A percentile compares a stretch with the other conserved stretches of the same genome.
Evolutionary conservation across 495 filamentous ascomycete species (phyloP).

Genomic region (Podospora australis): DNA sequence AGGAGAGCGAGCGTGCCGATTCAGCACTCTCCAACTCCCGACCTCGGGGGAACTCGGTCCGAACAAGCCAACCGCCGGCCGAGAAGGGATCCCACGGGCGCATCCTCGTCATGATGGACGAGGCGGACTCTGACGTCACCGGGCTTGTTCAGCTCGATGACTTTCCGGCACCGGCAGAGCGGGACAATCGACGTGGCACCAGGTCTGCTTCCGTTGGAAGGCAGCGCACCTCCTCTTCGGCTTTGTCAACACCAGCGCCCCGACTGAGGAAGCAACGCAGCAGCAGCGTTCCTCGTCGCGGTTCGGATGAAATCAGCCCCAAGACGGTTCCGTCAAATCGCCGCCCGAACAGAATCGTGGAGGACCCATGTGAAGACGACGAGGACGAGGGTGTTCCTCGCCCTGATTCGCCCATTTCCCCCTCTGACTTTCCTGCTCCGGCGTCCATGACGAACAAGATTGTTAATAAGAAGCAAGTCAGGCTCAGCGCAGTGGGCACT

Average conservation of each 20-base stretch:
- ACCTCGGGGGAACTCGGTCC: constrained; percentile 10
- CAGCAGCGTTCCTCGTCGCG: not conserved
- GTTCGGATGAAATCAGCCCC: constrained; percentile 11
- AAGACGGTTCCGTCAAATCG: constrained; percentile 1
- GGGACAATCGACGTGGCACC: constrained; percentile 8
- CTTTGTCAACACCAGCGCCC: not conserved
- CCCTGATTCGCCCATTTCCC: constrained; percentile 34
- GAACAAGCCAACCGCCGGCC: constrained; percentile 6
- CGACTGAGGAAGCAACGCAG: constrained; percentile 8
- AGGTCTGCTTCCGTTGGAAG: constrained; percentile 12
- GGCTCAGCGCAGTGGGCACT: constrained; percentile 41
- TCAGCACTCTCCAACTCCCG: constrained; percentile 14
- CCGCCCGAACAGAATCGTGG: constrained; percentile 16
- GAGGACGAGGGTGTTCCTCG: constrained; percentile 23
- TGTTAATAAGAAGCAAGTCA: constrained; percentile 35
- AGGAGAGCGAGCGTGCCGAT: constrained; percentile 27
- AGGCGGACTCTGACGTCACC: constrained; percentile 3
- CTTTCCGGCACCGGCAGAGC: constrained; percentile 19
- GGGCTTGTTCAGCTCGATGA: constrained; percentile 30
- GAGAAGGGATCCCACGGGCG: constrained; percentile 7
- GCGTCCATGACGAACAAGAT: constrained; percentile 25
- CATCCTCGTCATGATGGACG: constrained; percentile 24
- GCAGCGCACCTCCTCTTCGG: constrained; percentile 7
- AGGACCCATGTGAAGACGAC: constrained; percentile 19
- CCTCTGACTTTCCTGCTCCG: constrained; percentile 18